A percentile compares a stretch with the other conserved stretches of the same genome.
phyloP scores from a whole-genome alignment of 805 yeast species.

The Candida coleopterorum region DNA sequence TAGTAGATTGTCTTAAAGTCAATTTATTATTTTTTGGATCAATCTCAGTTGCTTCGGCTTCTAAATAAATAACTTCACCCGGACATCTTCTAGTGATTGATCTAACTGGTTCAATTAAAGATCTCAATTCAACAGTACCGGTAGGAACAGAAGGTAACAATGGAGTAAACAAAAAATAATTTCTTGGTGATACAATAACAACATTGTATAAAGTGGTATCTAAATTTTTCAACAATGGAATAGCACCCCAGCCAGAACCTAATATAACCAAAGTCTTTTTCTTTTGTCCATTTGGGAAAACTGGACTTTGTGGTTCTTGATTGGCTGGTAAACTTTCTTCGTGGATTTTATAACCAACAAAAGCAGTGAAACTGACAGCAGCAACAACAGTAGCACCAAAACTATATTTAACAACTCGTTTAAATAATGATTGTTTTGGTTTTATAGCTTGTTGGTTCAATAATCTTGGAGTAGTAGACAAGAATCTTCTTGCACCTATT shows the following conservation, averaged over 20 bases:
- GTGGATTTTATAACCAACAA: constrained; percentile 50
- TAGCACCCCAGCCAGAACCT: constrained; percentile 95
- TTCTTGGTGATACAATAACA: constrained; percentile 87
- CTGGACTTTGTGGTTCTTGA: constrained; percentile 58
- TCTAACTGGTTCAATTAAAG: constrained; percentile 92
- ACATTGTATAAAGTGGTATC: constrained; percentile 88
- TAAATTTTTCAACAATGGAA: constrained; percentile 74
- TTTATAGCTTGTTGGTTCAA: constrained; percentile 4
- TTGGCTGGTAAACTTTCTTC: constrained; percentile 56
- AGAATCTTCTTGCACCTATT: constrained; percentile 10
- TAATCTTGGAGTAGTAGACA: constrained; percentile 9
- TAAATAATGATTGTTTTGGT: constrained; percentile 23
- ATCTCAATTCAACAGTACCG: constrained; percentile 84
- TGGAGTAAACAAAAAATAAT: constrained; percentile 95
- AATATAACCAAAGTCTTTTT: constrained; percentile 73
- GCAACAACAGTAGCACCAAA: constrained; percentile 44
- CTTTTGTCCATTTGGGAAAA: constrained; percentile 51
- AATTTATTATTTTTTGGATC: constrained; percentile 68
- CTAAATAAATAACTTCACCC: constrained; percentile 77
- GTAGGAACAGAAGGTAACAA: constrained; percentile 91
- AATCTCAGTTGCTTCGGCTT: constrained; percentile 84
- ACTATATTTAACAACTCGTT: constrained; percentile 44
- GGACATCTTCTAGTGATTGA: constrained; percentile 73
- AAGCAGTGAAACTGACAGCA: constrained; percentile 52
- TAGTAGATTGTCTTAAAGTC: constrained; percentile 56